Conservation (phyloP, 73 alveolate species). For the Paramecium octaurelia region DNA sequence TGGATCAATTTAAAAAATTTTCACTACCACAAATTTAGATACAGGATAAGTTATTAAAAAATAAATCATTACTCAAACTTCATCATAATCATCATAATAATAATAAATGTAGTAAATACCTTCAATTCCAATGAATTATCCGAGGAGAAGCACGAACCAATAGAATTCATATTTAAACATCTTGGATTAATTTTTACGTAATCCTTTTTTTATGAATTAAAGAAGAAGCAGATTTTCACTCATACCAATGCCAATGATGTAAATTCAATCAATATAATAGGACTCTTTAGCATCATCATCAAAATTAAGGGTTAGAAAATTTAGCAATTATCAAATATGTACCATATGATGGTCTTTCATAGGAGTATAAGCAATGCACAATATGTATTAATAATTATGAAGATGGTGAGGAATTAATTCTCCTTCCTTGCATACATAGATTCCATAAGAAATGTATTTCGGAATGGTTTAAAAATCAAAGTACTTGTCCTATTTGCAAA, state of each 20-base stretch:
- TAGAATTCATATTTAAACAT: no score
- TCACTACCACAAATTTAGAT: background rate
- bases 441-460: background rate
- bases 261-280: background rate
- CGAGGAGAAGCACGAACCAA: background rate
- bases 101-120: no score
- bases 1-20: background rate
- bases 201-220: background rate
- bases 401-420: background rate
- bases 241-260: background rate
- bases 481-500: slow-evolving; percentile 29
- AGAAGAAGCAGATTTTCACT: background rate
- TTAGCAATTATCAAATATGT: background rate
- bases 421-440: slow-evolving; percentile 16
- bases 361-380: background rate
- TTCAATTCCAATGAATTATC: background rate
- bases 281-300: background rate
- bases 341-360: background rate
- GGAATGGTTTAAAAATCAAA: background rate
- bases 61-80: background rate
- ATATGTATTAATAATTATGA: background rate
- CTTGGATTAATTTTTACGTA: background rate
- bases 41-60: background rate
- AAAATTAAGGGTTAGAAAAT: background rate
- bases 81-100: no score